phyloP scores from a whole-genome alignment of 2,329 filamentous ascomycete genomes.

The Claviceps citrina region DNA sequence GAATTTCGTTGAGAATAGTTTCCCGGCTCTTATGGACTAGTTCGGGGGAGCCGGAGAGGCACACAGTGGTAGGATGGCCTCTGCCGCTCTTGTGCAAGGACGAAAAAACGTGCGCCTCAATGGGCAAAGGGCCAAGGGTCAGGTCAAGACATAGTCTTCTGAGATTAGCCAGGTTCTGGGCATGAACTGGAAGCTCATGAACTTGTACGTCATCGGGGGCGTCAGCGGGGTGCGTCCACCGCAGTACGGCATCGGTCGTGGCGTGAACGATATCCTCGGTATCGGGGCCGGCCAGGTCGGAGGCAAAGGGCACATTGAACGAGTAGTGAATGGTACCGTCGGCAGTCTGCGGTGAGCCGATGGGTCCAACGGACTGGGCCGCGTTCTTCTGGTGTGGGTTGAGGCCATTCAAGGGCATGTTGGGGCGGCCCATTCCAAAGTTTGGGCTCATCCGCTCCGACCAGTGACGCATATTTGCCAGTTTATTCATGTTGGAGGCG shows the following conservation, averaged over 20 bases:
- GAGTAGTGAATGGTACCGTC: constrained; percentile 77
- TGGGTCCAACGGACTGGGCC: constrained; percentile 35
- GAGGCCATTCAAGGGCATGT: constrained; percentile 39
- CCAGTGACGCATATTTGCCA: constrained; percentile 59
- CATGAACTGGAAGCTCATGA: constrained; percentile 83
- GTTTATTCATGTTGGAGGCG: constrained; percentile 47
- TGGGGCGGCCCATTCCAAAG: constrained; percentile 48
- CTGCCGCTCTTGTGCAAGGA: constrained; percentile 60
- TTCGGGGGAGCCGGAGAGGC: constrained; percentile 75
- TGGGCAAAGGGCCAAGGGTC: constrained; percentile 51
- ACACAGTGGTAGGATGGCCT: constrained; percentile 70
- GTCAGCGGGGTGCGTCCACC: constrained; percentile 87
- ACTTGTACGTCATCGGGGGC: constrained; percentile 71
- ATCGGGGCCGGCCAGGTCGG: constrained; percentile 80
- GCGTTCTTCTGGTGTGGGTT: constrained; percentile 43
- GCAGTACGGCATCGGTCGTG: constrained; percentile 69
- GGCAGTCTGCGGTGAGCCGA: constrained; percentile 53
- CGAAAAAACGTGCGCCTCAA: constrained; percentile 72
- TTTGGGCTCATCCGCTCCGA: constrained; percentile 54
- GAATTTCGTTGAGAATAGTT: constrained; percentile 79
- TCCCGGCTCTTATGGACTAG: constrained; percentile 80
- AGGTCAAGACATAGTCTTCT: constrained; percentile 69
- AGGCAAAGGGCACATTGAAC: constrained; percentile 94
- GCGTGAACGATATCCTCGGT: constrained; percentile 90
- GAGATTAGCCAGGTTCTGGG: constrained; percentile 68